phyloP scores from a whole-genome alignment of 148 eudicot genomes.

The Nyssa sinensis region DNA sequence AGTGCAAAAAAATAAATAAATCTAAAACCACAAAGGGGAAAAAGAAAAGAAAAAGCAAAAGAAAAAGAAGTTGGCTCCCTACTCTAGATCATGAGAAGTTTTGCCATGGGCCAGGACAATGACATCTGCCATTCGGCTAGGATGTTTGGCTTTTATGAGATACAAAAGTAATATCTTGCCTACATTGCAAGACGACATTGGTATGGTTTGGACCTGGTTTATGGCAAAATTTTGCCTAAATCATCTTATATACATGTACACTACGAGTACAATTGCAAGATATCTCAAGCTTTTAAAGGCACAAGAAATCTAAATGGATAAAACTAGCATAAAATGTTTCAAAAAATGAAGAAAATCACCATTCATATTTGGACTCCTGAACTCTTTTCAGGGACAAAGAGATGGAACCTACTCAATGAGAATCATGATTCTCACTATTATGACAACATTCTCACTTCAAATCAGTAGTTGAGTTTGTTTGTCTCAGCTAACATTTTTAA shows the following conservation, averaged over 20 bases:
- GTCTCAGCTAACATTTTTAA: background rate
- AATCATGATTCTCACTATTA: background rate
- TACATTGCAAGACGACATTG: no score
- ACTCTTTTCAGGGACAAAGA: background rate
- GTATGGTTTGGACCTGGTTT: no score
- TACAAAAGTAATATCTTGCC: no score
- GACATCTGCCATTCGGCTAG: no score
- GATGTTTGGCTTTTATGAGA: no score
- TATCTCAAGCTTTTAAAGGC: background rate
- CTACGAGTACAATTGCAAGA: background rate
- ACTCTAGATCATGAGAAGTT: no score
- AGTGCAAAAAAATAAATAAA: background rate
- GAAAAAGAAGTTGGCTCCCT: background rate
- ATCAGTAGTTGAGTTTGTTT: background rate
- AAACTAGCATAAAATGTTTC: background rate
- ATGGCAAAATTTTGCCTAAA: no score
- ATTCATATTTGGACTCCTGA: background rate
- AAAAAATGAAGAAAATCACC: background rate
- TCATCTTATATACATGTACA: no score
- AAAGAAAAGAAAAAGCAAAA: no score
- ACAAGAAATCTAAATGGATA: background rate
- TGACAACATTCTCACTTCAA: background rate
- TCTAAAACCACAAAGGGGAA: conserved; percentile 1
- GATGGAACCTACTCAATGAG: background rate
- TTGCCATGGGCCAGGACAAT: no score